Evolutionary conservation across 176 grass and related monocot genomes (phyloP), one percentile per base, ranked within the genome.

Genomic region (Aegilops longissima): DNA sequence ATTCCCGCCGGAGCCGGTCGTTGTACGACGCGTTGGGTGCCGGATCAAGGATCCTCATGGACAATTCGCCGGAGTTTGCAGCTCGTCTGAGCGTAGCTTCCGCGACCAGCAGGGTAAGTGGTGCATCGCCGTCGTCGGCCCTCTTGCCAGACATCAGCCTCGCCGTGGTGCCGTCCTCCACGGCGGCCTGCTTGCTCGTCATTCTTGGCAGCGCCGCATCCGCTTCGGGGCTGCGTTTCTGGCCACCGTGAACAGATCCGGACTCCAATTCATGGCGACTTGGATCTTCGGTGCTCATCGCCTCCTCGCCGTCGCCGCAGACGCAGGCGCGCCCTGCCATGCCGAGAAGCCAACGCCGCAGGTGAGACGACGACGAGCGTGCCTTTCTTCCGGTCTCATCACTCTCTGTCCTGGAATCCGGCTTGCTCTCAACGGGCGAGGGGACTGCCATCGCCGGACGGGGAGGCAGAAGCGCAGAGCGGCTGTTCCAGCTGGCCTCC

Each of bases 401-500:
- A 16, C 54, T 42, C 4, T 21, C 61, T 17, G n/a, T 2, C 24
- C 8, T 47, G n/a, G 64, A 62, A 33, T 74, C 27, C 44, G 36
- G 21, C 51, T 20, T 76, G 33, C 10, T 1, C 45, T 84, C 76
- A 51, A 34, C 8, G 56, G 47, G 23, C 66, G 58, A 23, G 21
- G 24, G 3, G 17, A 40, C 12, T 14, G 20, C 23, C 8, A 9
- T 16, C 8, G 40, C 34, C 42, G 66, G 17, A 2, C 5, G 21
- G 3, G 11, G 39, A 33, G 40, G 42, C 23, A 84, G 80, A 52
- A 87, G 80, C 2, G 45, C 67, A 8, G 80, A 87, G 44, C 80
- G 80, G 85, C 85, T 90, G 85, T 90, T 87, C 75, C 85, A 87
- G 80, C 89, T 90, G 27, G 56, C 75, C 47, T 90, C 89, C 35